Conservation (phyloP, 1,284 basidiomycete genomes). For the Cryptococcus hybrid region DNA sequence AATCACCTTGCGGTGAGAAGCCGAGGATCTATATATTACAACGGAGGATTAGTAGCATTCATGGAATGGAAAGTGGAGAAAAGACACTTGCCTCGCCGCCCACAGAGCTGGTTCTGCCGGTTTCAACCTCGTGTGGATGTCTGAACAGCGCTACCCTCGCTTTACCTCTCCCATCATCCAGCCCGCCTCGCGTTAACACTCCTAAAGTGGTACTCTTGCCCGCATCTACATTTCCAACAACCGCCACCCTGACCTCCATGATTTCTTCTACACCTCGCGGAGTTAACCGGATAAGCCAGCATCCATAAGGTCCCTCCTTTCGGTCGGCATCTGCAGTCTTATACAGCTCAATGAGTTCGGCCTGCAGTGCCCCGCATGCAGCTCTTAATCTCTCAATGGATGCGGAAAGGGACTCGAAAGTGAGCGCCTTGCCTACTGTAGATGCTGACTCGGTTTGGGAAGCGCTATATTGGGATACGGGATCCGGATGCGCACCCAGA, state of each 20-base stretch:
- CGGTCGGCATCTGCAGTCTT: conserved; percentile 13
- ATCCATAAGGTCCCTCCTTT: conserved; percentile 26
- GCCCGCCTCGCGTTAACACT: conserved; percentile 60
- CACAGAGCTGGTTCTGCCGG: conserved; percentile 88
- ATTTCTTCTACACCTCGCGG: conserved; percentile 50
- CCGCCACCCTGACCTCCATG: conserved; percentile 87
- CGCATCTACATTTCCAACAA: conserved; percentile 82
- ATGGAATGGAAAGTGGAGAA: background rate
- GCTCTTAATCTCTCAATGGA: conserved; percentile 26
- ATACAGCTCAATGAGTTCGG: conserved; percentile 44
- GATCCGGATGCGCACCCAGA: conserved; percentile 41
- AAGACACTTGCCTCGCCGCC: conserved; percentile 72
- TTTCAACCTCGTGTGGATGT: conserved; percentile 97
- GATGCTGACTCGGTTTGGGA: conserved; percentile 8
- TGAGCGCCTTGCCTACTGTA: conserved; percentile 25
- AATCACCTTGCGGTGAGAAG: conserved; percentile 58
- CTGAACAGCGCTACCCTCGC: conserved; percentile 76
- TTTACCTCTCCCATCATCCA: conserved; percentile 93
- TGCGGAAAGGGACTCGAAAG: conserved; percentile 18
- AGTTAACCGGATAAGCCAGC: conserved; percentile 42
- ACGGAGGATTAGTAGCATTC: conserved; percentile 5
- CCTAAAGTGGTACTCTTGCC: conserved; percentile 95
- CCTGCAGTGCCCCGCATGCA: conserved; percentile 26
- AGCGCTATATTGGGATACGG: conserved; percentile 22
- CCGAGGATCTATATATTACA: conserved; percentile 64